These are phyloP conservation scores for Fraxinus baroniana DNA, from an alignment of 305 asterid genomes.

Conservation along the genomic window DNA sequence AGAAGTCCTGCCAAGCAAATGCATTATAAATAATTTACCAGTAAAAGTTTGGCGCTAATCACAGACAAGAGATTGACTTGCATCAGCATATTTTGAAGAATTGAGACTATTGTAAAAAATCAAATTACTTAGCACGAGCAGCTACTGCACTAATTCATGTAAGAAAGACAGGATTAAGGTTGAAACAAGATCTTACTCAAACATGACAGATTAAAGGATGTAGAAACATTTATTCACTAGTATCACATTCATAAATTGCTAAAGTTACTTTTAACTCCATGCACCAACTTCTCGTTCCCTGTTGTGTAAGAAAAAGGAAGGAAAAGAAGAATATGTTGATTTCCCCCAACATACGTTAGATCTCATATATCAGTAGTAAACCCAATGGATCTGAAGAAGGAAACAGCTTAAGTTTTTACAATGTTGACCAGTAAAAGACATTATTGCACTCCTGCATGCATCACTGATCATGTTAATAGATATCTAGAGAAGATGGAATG, in stretches of 20 bases:
- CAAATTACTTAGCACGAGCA: background rate
- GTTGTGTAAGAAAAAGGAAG: background rate
- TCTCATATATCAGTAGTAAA: background rate
- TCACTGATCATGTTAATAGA: background rate
- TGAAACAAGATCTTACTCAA: background rate
- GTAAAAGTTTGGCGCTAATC: constrained; percentile 11
- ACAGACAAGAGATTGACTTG: constrained; percentile 17
- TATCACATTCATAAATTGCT: background rate
- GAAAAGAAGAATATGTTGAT: background rate
- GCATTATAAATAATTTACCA: constrained; percentile 8
- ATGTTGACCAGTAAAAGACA: background rate
- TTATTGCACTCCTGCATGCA: background rate
- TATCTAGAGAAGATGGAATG: background rate
- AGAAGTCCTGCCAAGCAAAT: constrained; percentile 72
- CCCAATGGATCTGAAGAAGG: background rate
- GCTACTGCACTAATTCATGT: background rate
- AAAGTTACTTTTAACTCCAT: background rate
- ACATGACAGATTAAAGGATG: background rate
- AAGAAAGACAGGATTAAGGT: background rate
- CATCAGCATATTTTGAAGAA: constrained; percentile 9
- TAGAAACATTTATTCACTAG: background rate
- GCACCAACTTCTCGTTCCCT: background rate
- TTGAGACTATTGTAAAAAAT: background rate
- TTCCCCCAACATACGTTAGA: background rate
- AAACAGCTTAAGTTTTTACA: background rate